Evolutionary conservation across 2,329 filamentous ascomycete genomes (phyloP).

Genomic region (Pseudocercospora musae): DNA sequence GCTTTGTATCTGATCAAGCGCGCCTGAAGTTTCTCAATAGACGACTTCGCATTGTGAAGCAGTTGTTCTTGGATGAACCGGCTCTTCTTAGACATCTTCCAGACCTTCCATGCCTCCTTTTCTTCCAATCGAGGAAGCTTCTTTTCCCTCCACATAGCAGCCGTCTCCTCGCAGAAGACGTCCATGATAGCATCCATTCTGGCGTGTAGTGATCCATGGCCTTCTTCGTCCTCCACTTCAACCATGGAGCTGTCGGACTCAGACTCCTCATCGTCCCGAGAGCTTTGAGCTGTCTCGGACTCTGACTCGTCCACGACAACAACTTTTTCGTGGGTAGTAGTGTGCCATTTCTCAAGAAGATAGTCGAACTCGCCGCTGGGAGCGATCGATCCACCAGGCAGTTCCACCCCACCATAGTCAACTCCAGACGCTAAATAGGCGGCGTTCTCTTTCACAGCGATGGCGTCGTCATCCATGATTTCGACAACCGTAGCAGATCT

Average conservation of each 20-base stretch:
- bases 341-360: conserved; percentile 26
- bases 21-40: conserved; percentile 44
- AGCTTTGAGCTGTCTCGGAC: conserved; percentile 11
- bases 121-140: conserved; percentile 55
- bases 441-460: conserved; percentile 31
- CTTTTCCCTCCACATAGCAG: conserved; percentile 55
- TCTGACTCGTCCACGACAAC: conserved; percentile 18
- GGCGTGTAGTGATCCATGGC: conserved; percentile 32
- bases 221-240: conserved; percentile 51
- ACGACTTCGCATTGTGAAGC: conserved; percentile 45
- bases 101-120: conserved; percentile 60
- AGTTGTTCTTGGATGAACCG: conserved; percentile 39
- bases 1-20: conserved; percentile 57
- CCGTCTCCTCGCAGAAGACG: conserved; percentile 51
- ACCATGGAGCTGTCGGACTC: conserved; percentile 33
- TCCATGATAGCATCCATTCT: conserved; percentile 55
- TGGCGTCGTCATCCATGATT: conserved; percentile 9
- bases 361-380: conserved; percentile 27
- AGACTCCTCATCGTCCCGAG: conserved; percentile 26
- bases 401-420: conserved; percentile 11
- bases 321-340: conserved; percentile 38
- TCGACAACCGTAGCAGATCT: conserved; percentile 35
- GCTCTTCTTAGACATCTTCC: conserved; percentile 54
- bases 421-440: conserved; percentile 18
- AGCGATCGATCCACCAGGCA: conserved; percentile 9